Percentiles rank a stretch among this genome's conserved stretches.
phyloP scores from a whole-genome alignment of 2,329 filamentous ascomycete species.

The Fusarium begoniae region DNA sequence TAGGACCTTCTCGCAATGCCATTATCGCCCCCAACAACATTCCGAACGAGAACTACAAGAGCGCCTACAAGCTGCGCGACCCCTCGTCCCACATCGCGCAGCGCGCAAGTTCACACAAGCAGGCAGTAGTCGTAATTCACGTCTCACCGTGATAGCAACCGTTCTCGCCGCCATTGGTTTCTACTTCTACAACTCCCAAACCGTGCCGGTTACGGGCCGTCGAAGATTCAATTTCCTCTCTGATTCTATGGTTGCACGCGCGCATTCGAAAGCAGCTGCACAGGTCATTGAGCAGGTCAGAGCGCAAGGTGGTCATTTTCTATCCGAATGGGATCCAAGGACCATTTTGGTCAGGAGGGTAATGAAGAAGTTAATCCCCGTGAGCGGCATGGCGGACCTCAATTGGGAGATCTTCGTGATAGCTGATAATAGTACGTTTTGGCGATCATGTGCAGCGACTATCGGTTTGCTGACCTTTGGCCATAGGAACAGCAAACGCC shows the following conservation, averaged over 20 bases:
- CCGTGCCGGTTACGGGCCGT: slow-evolving; percentile 76
- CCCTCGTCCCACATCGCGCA: slow-evolving; percentile 44
- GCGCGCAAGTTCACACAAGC: slow-evolving; percentile 41
- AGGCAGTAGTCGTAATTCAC: slow-evolving; percentile 44
- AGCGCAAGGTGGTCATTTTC: slow-evolving; percentile 62
- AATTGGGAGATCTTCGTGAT: slow-evolving; percentile 81
- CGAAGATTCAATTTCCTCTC: slow-evolving; percentile 76
- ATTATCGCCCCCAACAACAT: slow-evolving; percentile 26
- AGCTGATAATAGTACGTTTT: slow-evolving; percentile 63
- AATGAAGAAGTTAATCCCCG: slow-evolving; percentile 72
- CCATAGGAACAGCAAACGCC: slow-evolving; percentile 68
- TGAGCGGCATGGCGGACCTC: slow-evolving; percentile 66
- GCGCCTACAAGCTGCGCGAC: slow-evolving; percentile 40
- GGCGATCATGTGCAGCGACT: background rate
- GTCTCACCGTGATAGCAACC: slow-evolving; percentile 52
- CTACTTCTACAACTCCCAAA: slow-evolving; percentile 75
- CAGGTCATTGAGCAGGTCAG: slow-evolving; percentile 63
- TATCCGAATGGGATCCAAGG: slow-evolving; percentile 68
- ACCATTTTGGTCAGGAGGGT: slow-evolving; percentile 68
- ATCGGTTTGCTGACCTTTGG: background rate
- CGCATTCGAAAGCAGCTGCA: slow-evolving; percentile 40
- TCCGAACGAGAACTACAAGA: slow-evolving; percentile 39
- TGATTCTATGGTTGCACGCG: slow-evolving; percentile 62
- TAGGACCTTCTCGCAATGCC: slow-evolving; percentile 39
- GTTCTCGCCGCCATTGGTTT: slow-evolving; percentile 61